Base-by-base conservation (phyloP, 805 yeast genomes). In the Saccharomycopsis sp. region DNA sequence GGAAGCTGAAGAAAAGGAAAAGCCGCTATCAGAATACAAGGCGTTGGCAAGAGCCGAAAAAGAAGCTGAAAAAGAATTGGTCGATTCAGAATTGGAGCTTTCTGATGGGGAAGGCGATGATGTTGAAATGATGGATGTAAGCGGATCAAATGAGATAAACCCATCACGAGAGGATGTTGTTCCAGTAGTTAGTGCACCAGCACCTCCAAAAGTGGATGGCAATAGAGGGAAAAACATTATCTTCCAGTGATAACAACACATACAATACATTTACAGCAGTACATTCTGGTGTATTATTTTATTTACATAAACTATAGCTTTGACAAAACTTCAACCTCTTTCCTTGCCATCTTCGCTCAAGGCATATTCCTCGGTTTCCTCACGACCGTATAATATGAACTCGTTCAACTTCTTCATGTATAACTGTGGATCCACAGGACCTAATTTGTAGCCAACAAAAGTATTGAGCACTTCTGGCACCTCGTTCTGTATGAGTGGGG, bases 401-500 rank as follows among this genome's bases (percentile, higher is more conserved):
- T 84, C 85, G 54, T 72, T 73, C 39, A 85, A 67, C 57, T 83
- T 84, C 34, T 75, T 70, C 52, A 84, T 68, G 48, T 84, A 80
- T 39, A 84, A 68, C 41, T 75, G 71, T 8, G 89, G 77, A 58
- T 85, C 94, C 36, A 73, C 67, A 34, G 85, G 74, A 23, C 88
- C 89, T n/a, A 25, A 9, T 53, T 76, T 51, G 58, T 71, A 89
- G 4, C 95, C 95, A 41, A 65, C 64, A 56, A 66, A 86, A 25
- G 68, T 65, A 57, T 86, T 87, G 48, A 64, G 68, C 36, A 87
- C 70, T 52, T 73, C 72, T 7, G 94, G 88, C 6, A 78, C 71
- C 38, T 76, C 76, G 16, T 80, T 76, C 34, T 86, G 77, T 3
- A 87, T 94, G 37, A 85, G 68, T 3, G 97, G 88, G 53, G 74